Evolutionary conservation across 139 green algal genomes (phyloP).

Genomic region (Deuterostichococcus epilithicus): DNA sequence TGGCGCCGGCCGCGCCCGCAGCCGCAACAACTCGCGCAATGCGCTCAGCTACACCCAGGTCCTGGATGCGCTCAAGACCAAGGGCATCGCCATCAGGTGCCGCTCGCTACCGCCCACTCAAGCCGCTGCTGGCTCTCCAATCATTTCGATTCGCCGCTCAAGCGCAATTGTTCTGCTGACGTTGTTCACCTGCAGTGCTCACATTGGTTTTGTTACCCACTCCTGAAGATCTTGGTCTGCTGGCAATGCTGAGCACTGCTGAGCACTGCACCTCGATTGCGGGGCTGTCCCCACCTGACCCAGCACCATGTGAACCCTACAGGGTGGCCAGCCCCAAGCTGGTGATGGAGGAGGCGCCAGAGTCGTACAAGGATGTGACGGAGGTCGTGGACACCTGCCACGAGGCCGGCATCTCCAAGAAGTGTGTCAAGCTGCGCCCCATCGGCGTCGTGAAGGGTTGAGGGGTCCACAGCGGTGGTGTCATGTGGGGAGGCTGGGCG

Average conservation of each 20-base stretch:
- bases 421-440: constrained; percentile 74
- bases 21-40: constrained; percentile 64
- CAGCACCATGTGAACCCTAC: constrained; percentile 6
- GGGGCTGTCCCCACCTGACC: not conserved
- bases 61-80: constrained; percentile 75
- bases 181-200: too few relatives aligned
- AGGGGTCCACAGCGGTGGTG: too few relatives aligned
- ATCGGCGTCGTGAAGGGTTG: constrained; percentile 88
- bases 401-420: constrained; percentile 74
- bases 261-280: not conserved
- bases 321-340: constrained; percentile 77
- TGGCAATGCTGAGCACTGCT: too few relatives aligned
- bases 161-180: too few relatives aligned
- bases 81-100: constrained; percentile 70
- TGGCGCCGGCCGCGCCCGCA: constrained; percentile 69
- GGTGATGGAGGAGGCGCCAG: constrained; percentile 86
- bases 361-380: constrained; percentile 87
- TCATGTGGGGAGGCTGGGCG: not conserved
- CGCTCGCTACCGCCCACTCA: not conserved
- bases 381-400: constrained; percentile 89
- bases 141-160: too few relatives aligned
- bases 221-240: too few relatives aligned
- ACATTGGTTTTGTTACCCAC: too few relatives aligned
- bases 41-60: constrained; percentile 78
- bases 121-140: too few relatives aligned